These are phyloP conservation scores for Aspergillus olivimuriae DNA, from an alignment of 495 filamentous ascomycete species.

Conservation along the genomic window DNA sequence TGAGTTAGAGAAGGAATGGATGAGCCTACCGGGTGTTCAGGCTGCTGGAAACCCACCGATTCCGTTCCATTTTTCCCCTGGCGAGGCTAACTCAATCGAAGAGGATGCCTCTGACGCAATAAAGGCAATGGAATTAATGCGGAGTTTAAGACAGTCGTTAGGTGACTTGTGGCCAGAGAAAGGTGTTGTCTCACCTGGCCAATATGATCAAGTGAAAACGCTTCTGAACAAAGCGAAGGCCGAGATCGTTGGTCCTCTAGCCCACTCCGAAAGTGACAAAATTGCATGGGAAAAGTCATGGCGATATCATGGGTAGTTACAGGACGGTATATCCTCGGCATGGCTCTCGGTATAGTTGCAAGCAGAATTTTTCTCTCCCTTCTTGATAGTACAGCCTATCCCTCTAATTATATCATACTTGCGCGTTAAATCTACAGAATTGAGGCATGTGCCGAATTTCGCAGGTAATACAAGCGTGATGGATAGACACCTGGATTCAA, in stretches of 20 bases:
- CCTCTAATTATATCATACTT: no score
- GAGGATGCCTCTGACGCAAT: conserved; percentile 17
- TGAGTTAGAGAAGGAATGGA: conserved; percentile 20
- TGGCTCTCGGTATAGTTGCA: no score
- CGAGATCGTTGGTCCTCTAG: conserved; percentile 5
- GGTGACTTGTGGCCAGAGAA: conserved; percentile 20
- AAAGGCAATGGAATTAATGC: conserved; percentile 22
- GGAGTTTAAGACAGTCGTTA: conserved; percentile 10
- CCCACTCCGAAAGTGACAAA: conserved; percentile 6
- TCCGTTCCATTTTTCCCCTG: conserved; percentile 15
- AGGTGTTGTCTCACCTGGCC: conserved; percentile 9
- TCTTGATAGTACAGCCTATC: no score
- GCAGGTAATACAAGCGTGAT: no score
- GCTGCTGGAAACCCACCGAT: conserved; percentile 16
- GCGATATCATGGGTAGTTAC: no score
- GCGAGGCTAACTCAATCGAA: conserved; percentile 16
- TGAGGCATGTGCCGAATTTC: no score
- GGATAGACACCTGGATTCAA: no score
- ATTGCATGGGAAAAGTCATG: conserved; percentile 10
- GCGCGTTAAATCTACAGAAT: no score
- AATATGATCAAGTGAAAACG: conserved; percentile 7
- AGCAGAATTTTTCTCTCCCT: no score
- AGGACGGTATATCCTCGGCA: no score
- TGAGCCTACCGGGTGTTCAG: conserved; percentile 18
- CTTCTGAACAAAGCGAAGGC: conserved; percentile 8